Conservation (phyloP, 805 yeast genomes). For the Zygosaccharomyces siamensis region DNA sequence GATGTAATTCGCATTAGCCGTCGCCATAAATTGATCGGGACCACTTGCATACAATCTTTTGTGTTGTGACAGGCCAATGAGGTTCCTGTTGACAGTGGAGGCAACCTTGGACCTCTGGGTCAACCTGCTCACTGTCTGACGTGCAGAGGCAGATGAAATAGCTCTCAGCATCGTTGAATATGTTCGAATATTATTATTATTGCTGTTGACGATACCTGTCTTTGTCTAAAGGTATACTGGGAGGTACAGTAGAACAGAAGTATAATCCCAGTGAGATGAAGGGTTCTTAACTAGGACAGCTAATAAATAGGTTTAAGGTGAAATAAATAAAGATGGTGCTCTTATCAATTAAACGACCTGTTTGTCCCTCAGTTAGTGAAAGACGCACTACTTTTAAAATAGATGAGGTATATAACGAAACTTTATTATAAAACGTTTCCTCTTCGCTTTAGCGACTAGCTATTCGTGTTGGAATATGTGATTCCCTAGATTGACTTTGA, state of each 20-base stretch:
- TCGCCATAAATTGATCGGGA: slow-evolving; percentile 71
- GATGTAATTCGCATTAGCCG: slow-evolving; percentile 83
- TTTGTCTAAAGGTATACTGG: neutral
- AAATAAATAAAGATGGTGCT: no score
- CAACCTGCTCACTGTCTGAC: slow-evolving; percentile 11
- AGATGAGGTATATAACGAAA: neutral
- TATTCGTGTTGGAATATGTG: neutral
- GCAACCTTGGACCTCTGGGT: slow-evolving; percentile 11
- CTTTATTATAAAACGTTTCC: neutral
- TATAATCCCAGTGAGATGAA: no score
- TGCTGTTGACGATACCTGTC: neutral
- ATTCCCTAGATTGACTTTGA: neutral
- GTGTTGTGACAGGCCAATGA: slow-evolving; percentile 1
- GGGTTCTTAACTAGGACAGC: no score
- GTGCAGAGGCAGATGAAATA: slow-evolving; percentile 12
- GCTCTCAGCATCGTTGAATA: slow-evolving; percentile 14
- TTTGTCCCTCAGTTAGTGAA: no score
- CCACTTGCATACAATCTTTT: slow-evolving; percentile 19
- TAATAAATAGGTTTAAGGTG: no score
- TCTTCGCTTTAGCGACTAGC: neutral
- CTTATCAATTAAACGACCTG: neutral
- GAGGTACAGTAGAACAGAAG: neutral
- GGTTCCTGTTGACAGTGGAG: neutral
- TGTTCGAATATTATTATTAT: slow-evolving; percentile 2
- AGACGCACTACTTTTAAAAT: no score